Conservation (phyloP, 306 rosid species). For the Fagus sylvatica region DNA sequence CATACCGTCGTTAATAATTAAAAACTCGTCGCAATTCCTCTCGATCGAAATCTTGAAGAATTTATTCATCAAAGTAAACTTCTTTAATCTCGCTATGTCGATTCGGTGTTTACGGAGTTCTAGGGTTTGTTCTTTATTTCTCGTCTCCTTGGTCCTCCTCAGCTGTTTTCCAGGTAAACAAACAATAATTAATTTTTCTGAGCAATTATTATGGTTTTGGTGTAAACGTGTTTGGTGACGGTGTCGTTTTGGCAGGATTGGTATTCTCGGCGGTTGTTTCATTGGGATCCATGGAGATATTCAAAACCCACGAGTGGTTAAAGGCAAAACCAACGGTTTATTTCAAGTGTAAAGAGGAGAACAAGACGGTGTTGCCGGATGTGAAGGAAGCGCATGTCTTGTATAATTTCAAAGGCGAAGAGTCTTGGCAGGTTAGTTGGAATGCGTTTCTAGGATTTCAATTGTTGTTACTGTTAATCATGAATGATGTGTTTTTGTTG, state of each 20-base stretch:
- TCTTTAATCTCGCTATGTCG: slow-evolving; percentile 47
- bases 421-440: slow-evolving; percentile 86
- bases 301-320: slow-evolving; percentile 63
- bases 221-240: background rate
- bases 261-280: slow-evolving; percentile 58
- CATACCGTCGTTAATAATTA: background rate
- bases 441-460: background rate
- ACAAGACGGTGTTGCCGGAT: slow-evolving; percentile 57
- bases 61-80: no score
- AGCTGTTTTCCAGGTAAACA: slow-evolving; percentile 55
- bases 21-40: background rate
- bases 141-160: slow-evolving; percentile 36
- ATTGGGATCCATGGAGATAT: slow-evolving; percentile 62
- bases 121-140: slow-evolving; percentile 27
- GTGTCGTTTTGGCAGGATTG: slow-evolving; percentile 38
- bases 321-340: slow-evolving; percentile 57
- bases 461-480: background rate
- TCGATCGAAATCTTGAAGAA: no score
- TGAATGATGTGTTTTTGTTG: background rate
- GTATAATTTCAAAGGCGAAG: slow-evolving; percentile 72
- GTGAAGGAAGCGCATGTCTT: slow-evolving; percentile 48
- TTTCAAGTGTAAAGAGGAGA: slow-evolving; percentile 69
- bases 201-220: background rate
- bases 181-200: background rate
- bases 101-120: slow-evolving; percentile 26